phyloP scores from a whole-genome alignment of 2,329 filamentous ascomycete species.

The Monosporascus ibericus region DNA sequence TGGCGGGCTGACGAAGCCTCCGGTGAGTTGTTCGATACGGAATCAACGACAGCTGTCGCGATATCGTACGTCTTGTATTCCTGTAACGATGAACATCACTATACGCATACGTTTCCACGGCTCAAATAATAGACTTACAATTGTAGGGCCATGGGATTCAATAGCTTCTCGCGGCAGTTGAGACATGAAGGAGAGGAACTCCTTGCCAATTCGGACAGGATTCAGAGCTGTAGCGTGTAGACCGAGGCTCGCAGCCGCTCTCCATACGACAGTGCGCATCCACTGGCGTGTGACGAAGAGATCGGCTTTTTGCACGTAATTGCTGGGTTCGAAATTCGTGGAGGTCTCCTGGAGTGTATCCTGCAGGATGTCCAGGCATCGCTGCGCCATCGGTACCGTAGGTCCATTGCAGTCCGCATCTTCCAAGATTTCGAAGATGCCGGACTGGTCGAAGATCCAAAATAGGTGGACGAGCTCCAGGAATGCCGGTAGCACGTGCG shows the following conservation, averaged over 20 bases:
- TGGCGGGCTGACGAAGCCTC: too few relatives aligned
- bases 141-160: too few relatives aligned
- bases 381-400: conserved; percentile 13
- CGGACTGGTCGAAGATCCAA: conserved; percentile 43
- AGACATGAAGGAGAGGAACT: conserved; percentile 32
- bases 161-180: too few relatives aligned
- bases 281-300: conserved; percentile 44
- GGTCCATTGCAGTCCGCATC: conserved; percentile 24
- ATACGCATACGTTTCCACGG: conserved; percentile 19
- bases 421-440: conserved; percentile 40
- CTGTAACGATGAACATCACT: conserved; percentile 43
- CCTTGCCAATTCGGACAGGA: conserved; percentile 38
- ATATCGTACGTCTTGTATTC: conserved; percentile 44
- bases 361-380: conserved; percentile 34
- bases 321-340: conserved; percentile 32
- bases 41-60: conserved; percentile 37
- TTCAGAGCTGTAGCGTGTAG: conserved; percentile 23
- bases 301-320: conserved; percentile 43
- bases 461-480: conserved; percentile 43
- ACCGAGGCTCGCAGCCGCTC: conserved; percentile 27
- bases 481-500: conserved; percentile 41
- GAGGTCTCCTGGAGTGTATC: conserved; percentile 34
- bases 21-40: conserved; percentile 21
- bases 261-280: conserved; percentile 45
- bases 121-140: too few relatives aligned